Base-by-base conservation (phyloP, 1,139 yeast genomes). In the Debaryomyces fabryi region DNA sequence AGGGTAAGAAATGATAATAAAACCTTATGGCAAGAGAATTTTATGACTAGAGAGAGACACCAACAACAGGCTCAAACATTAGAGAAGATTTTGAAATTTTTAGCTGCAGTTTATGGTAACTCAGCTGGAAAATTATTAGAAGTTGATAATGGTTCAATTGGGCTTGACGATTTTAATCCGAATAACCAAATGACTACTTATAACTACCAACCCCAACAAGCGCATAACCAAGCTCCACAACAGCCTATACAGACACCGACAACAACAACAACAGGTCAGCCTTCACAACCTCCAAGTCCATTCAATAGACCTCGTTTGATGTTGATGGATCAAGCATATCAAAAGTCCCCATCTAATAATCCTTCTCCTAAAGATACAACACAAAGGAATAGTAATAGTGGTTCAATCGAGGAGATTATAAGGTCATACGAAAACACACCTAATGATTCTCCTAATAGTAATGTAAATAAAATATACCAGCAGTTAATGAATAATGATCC, bases 1-100 rank as follows among this genome's bases (percentile, higher is more conserved):
- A 76, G 97, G 51, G 83, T 93, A 35, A 79, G 92, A 53, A 86
- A 85, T 55, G 99, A 95, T 62, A 93, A 93, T 66, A 92, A 90
- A 63, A 71, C 90, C 57, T 71, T 93, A 46, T 93, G 99, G 99
- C 85, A 85, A 51, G 99, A 93, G 63, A 86, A 90, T 60, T 85
- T 79, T 60, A 72, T 85, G 48, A 86, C 95, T 4, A 75, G 97
- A 48, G 97, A 93, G 63, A 81, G 95, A 52, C 89, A 91, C 64
- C 83, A 86, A 55, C 78, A 86, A 38, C 99, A 93, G 63, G 85
- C 92, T 32, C 92, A 88, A 54, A 90, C 97, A 21, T 74, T 93
- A 52, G 96, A 91, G 57, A 87, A 89, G 58, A 93, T 93, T 41
- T 71, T 95, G 60, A 82, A 95, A 56, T 92, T 93, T 58, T 72